These are phyloP conservation scores for Leccinum variabile DNA, from an alignment of 1,284 basidiomycete genomes.

Conservation along the genomic window DNA sequence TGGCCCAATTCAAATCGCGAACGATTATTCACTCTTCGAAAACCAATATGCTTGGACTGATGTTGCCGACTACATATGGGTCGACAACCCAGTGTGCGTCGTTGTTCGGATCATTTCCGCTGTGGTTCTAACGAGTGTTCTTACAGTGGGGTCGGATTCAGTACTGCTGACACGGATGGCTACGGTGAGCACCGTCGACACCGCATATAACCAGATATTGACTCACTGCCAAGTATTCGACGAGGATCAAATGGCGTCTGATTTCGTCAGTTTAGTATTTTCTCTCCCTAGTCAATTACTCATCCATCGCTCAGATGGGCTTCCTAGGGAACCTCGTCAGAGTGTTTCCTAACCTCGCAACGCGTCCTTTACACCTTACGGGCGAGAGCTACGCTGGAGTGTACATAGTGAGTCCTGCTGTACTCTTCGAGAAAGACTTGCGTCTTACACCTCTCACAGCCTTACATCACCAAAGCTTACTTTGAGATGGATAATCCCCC, in stretches of 20 bases:
- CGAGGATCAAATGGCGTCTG: conserved; percentile 66
- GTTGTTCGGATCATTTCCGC: neutral
- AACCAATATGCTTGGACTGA: conserved; percentile 61
- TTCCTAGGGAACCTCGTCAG: conserved; percentile 65
- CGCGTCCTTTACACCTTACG: conserved; percentile 58
- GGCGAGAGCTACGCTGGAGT: conserved; percentile 70
- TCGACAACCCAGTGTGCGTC: conserved; percentile 71
- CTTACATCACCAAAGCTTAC: conserved; percentile 72
- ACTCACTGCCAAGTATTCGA: conserved; percentile 46
- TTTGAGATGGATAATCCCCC: conserved; percentile 63
- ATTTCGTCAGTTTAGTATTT: conserved; percentile 53
- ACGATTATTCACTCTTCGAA: conserved; percentile 46
- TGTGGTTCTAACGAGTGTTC: conserved; percentile 9
- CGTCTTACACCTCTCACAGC: conserved; percentile 39
- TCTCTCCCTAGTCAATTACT: neutral
- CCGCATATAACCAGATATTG: neutral
- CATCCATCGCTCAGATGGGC: conserved; percentile 48
- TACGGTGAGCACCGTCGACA: conserved; percentile 45
- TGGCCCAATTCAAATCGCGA: conserved; percentile 59
- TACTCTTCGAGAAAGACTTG: neutral
- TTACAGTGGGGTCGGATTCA: conserved; percentile 58
- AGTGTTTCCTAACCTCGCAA: conserved; percentile 62
- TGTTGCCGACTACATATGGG: conserved; percentile 67
- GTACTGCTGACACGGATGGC: conserved; percentile 60
- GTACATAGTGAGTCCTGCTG: conserved; percentile 51